Evolutionary conservation across 2,329 filamentous ascomycete genomes (phyloP), one percentile per base, ranked within the genome.

Genomic region (Cladosporium sphaerospermum): DNA sequence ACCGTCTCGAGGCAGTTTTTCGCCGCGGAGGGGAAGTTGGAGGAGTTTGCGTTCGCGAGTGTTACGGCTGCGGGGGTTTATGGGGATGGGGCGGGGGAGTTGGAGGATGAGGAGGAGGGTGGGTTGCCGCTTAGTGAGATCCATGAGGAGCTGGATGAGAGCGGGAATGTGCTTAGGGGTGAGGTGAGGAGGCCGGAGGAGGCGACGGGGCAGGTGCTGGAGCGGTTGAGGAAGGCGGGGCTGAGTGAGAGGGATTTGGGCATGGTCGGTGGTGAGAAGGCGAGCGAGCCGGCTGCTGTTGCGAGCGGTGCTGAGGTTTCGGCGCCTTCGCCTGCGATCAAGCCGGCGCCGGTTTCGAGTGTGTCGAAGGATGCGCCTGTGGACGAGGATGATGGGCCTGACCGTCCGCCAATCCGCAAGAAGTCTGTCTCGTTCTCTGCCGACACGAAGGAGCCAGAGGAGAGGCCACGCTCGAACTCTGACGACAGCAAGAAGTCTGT

Each of bases 81-180:
- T 11, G 59, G 56, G 13, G 55, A 57, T 45, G 57, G 57, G n/a
- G 51, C 75, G 78, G 42, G 76, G 75, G 49, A 47, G 37, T 39
- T 39, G 36, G 36, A 39, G 36, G 36, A 39, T 39, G 49, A 54
- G 36, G 83, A 86, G 56, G 85, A 87, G 56, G 83, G 84, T 10
- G 84, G 83, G 1, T 74, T 90, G 48, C 88, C 90, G 0, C 80
- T 97, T 54, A 91, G 87, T 32, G 93, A 97, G 62, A 97, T 99
- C 59, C 77, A 89, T 52, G 93, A 99, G 70, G 83, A 95, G 72
- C 75, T 97, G 19, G 93, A 97, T 64, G 91, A 96, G 8, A 82
- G 95, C 9, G 93, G 85, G 53, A 93, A 95, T 63, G 80, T 97
- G 3, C 70, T 96, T 46, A 87, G 73, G 2, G 72, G 71, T 59